Evolutionary conservation across 1,139 yeast genomes (phyloP).

Genomic region (Taphrina wiesneri): DNA sequence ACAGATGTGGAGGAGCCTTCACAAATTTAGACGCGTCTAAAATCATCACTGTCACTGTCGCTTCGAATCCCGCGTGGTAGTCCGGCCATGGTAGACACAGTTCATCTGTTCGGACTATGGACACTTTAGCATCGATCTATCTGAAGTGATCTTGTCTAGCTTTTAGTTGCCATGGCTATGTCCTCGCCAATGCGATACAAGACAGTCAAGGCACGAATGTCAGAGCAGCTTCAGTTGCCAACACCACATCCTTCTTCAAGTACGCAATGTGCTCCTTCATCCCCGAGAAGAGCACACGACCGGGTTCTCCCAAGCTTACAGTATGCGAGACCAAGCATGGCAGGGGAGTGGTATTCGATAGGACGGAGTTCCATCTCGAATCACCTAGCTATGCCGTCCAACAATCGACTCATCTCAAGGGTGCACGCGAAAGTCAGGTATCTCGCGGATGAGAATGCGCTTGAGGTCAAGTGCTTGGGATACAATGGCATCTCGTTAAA

Average conservation of each 20-base stretch:
- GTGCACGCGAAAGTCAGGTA: slow-evolving; percentile 56
- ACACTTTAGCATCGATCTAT: no score
- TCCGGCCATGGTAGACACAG: no score
- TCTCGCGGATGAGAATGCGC: slow-evolving; percentile 40
- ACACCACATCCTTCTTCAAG: slow-evolving; percentile 28
- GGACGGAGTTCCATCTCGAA: slow-evolving; percentile 20
- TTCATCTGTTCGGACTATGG: no score
- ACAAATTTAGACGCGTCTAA: background rate
- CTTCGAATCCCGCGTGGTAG: no score
- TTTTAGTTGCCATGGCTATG: background rate
- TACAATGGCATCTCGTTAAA: slow-evolving; percentile 58
- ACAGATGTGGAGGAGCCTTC: no score
- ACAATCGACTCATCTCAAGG: slow-evolving; percentile 65
- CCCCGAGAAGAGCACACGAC: background rate
- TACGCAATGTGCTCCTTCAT: slow-evolving; percentile 15
- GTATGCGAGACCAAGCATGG: slow-evolving; percentile 5
- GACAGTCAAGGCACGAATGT: background rate
- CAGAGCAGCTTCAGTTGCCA: slow-evolving; percentile 4
- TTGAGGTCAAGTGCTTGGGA: slow-evolving; percentile 61
- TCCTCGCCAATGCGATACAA: background rate
- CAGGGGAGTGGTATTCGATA: slow-evolving; percentile 18
- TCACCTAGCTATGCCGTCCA: slow-evolving; percentile 51
- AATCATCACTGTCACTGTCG: background rate
- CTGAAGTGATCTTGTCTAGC: background rate
- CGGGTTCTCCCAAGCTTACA: slow-evolving; percentile 9